Conservation (phyloP, 129 eudicot species). For the Kitagawia praeruptora region DNA sequence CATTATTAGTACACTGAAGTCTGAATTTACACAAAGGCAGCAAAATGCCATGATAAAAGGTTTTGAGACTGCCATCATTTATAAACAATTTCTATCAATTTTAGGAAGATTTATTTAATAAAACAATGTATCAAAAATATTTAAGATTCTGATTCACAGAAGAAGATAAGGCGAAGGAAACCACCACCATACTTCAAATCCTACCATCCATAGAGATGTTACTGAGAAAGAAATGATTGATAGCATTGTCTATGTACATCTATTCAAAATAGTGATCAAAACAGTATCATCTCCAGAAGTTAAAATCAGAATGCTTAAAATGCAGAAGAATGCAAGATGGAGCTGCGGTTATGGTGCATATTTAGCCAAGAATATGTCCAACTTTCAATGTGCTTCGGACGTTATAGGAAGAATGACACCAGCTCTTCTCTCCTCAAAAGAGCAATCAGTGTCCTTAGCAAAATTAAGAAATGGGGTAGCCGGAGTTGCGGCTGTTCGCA, state of each 20-base stretch:
- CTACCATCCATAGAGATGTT: neutral
- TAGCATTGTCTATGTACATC: neutral
- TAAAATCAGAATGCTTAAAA: neutral
- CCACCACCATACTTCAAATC: neutral
- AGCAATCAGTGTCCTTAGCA: constrained; percentile 38
- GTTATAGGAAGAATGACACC: constrained; percentile 21
- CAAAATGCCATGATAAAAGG: neutral
- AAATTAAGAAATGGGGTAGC: constrained; percentile 25
- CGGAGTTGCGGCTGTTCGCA: constrained; percentile 51
- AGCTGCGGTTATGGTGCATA: neutral
- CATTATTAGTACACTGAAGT: neutral
- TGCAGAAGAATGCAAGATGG: neutral
- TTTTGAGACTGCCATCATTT: no score
- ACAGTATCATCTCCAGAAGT: neutral
- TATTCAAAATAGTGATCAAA: neutral
- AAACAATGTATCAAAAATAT: neutral
- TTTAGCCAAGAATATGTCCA: neutral
- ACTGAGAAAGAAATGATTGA: neutral
- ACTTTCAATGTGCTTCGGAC: neutral
- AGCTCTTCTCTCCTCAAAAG: constrained; percentile 71
- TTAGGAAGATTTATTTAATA: neutral
- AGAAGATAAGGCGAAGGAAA: neutral
- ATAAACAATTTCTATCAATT: neutral
- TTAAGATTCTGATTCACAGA: neutral
- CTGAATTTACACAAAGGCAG: neutral